phyloP scores from a whole-genome alignment of 495 filamentous ascomycete species.

The Podospora pseudopauciseta region DNA sequence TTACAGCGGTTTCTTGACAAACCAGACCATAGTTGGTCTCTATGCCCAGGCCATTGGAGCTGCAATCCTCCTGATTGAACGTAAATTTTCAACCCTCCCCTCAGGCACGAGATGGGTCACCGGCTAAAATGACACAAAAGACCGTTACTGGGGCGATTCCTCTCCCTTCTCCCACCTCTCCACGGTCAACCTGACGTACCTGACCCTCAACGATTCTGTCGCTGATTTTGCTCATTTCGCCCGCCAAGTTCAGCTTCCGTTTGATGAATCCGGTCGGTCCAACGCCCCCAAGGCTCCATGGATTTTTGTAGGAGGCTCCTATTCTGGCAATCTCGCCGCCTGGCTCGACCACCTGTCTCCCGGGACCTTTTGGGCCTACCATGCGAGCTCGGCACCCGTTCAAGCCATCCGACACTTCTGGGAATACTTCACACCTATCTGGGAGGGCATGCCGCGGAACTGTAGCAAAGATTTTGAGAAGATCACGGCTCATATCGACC shows the following conservation, averaged over 20 bases:
- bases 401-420: conserved; percentile 59
- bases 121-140: conserved; percentile 34
- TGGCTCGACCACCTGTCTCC: conserved; percentile 57
- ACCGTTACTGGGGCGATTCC: conserved; percentile 58
- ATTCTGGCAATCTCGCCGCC: conserved; percentile 58
- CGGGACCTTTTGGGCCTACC: conserved; percentile 65
- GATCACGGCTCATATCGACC: conserved; percentile 57
- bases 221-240: conserved; percentile 59
- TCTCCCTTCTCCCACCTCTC: conserved; percentile 53
- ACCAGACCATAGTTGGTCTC: conserved; percentile 46
- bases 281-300: conserved; percentile 59
- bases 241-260: conserved; percentile 52
- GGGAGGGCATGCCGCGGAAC: conserved; percentile 58
- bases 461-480: conserved; percentile 54
- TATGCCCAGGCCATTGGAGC: conserved; percentile 50
- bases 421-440: conserved; percentile 59
- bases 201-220: conserved; percentile 58
- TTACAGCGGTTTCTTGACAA: conserved; percentile 49
- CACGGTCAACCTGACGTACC: conserved; percentile 53
- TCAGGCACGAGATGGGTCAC: conserved; percentile 38
- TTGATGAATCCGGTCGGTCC: conserved; percentile 50
- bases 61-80: conserved; percentile 54
- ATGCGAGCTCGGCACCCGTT: conserved; percentile 58
- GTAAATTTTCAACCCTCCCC: conserved; percentile 30
- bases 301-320: conserved; percentile 59